Conservation (phyloP, 352 stramenopile species). For the Phytophthora crassamura region DNA sequence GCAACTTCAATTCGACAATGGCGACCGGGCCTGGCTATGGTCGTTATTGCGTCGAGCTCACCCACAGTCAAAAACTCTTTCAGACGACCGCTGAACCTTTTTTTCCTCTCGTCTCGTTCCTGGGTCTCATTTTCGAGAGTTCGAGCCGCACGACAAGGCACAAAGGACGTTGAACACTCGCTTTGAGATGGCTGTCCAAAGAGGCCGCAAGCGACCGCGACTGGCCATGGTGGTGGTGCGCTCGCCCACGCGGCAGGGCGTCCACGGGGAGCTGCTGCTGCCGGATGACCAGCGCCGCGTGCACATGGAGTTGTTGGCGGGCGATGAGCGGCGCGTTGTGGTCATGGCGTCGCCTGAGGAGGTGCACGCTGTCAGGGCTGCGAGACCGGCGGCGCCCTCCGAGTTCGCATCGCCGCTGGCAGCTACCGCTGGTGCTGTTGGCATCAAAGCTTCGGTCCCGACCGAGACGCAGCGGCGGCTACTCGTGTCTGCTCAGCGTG, state of each 20-base stretch:
- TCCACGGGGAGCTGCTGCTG: slow-evolving; percentile 1
- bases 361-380: slow-evolving; percentile 5
- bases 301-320: slow-evolving; percentile 25
- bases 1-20: too few species aligned
- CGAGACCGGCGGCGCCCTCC: slow-evolving; percentile 1
- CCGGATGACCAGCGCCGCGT: slow-evolving; percentile 17
- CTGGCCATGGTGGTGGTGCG: slow-evolving; percentile 30
- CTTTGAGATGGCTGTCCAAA: slow-evolving; percentile 29
- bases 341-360: slow-evolving; percentile 32
- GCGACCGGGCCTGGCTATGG: too few species aligned
- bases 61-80: slow-evolving; percentile 16
- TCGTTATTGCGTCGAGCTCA: too few species aligned
- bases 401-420: background rate
- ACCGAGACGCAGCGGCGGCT: slow-evolving; percentile 27
- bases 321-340: slow-evolving; percentile 20
- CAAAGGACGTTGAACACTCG: too few species aligned
- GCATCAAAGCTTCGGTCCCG: background rate
- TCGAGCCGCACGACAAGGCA: slow-evolving; percentile 7
- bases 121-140: slow-evolving; percentile 24
- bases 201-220: slow-evolving; percentile 13
- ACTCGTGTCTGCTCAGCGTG: slow-evolving; percentile 29
- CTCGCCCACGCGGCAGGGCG: slow-evolving; percentile 4
- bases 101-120: too few species aligned
- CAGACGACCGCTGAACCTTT: too few species aligned
- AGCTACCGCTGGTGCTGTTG: background rate